Conservation (phyloP, 2,329 filamentous ascomycete species). For the Xylariaceae sp. region DNA sequence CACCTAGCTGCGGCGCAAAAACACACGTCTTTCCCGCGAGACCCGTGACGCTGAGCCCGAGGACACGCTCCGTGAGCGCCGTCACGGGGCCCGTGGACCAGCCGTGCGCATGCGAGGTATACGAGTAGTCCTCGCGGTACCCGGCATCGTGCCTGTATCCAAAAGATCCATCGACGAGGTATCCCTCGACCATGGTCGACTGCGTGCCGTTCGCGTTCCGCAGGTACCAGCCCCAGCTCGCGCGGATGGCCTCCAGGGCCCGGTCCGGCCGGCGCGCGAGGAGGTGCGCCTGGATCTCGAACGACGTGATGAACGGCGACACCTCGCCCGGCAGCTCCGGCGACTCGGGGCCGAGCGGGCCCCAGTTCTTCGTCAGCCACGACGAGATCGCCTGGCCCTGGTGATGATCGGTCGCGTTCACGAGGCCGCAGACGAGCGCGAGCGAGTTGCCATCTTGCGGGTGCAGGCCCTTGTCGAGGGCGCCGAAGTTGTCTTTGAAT, state of each 20-base stretch:
- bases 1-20: conserved; percentile 36
- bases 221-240: conserved; percentile 56
- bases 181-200: conserved; percentile 55
- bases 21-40: conserved; percentile 33
- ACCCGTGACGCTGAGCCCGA: conserved; percentile 37
- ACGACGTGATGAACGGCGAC: conserved; percentile 52
- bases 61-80: conserved; percentile 38
- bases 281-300: conserved; percentile 55
- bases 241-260: conserved; percentile 50
- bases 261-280: conserved; percentile 41
- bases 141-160: conserved; percentile 49
- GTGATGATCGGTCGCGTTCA: conserved; percentile 29
- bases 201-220: conserved; percentile 52
- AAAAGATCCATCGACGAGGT: conserved; percentile 49
- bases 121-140: conserved; percentile 43
- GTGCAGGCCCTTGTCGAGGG: conserved; percentile 38
- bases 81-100: conserved; percentile 45
- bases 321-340: conserved; percentile 55
- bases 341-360: conserved; percentile 46
- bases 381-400: conserved; percentile 37
- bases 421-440: conserved; percentile 44
- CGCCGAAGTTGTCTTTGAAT: conserved; percentile 47
- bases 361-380: conserved; percentile 47
- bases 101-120: conserved; percentile 45
- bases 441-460: conserved; percentile 58